phyloP scores from a whole-genome alignment of 176 grass and related monocot species.

The Ampelocalamus luodianensis region DNA sequence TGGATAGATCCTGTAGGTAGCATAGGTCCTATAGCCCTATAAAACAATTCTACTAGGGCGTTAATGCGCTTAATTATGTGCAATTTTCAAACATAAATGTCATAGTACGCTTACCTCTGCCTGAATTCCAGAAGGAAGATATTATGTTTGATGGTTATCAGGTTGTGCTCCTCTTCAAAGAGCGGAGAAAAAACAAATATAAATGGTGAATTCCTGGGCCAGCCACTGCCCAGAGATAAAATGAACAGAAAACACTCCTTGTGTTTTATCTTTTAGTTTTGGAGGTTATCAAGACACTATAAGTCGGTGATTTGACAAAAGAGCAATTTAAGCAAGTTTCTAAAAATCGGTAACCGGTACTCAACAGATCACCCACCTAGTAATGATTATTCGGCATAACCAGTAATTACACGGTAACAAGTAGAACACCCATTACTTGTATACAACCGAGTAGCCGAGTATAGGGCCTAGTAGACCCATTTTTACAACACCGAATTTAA shows the following conservation, averaged over 20 bases:
- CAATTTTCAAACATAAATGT: slow-evolving; percentile 45
- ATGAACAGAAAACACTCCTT: slow-evolving; percentile 11
- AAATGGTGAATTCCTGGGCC: slow-evolving; percentile 24
- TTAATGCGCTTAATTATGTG: slow-evolving; percentile 50
- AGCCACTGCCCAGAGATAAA: slow-evolving; percentile 13
- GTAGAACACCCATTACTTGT: no score
- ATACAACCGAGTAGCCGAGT: no score
- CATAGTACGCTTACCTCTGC: slow-evolving; percentile 47
- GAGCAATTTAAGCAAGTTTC: no score
- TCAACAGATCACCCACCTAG: no score
- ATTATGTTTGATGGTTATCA: slow-evolving; percentile 43
- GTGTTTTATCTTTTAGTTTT: slow-evolving; percentile 7
- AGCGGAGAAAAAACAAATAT: neutral
- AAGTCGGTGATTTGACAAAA: slow-evolving; percentile 35
- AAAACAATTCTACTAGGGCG: slow-evolving; percentile 38
- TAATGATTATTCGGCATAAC: no score
- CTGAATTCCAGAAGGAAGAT: slow-evolving; percentile 37
- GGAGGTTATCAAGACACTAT: slow-evolving; percentile 7
- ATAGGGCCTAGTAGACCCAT: no score
- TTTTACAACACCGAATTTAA: no score
- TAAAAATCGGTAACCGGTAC: no score
- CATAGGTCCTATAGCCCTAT: slow-evolving; percentile 40
- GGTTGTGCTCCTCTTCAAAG: slow-evolving; percentile 31
- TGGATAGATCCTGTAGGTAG: slow-evolving; percentile 43
- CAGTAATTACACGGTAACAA: no score